phyloP scores from a whole-genome alignment of 176 grass and related monocot species.

The Avena eriantha region DNA sequence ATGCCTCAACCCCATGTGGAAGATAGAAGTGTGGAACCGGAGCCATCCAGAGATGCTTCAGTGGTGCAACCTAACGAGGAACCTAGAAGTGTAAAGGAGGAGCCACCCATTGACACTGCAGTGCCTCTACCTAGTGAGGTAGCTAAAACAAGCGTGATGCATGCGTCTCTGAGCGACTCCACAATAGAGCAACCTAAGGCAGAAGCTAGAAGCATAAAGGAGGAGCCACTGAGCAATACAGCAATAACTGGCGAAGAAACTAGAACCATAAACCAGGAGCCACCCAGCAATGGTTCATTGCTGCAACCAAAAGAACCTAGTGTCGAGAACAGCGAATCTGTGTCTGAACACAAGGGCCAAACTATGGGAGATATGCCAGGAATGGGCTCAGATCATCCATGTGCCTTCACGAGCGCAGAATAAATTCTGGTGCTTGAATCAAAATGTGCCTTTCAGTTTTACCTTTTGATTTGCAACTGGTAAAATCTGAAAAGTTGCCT shows the following conservation, averaged over 20 bases:
- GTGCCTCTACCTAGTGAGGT: neutral
- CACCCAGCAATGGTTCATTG: conserved; percentile 20
- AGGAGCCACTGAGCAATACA: neutral
- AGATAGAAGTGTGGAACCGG: conserved; percentile 11
- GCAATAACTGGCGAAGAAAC: neutral
- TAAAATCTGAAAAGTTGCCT: neutral
- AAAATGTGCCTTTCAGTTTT: neutral
- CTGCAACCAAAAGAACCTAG: conserved; percentile 20
- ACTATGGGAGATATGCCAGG: conserved; percentile 3
- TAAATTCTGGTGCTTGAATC: conserved; percentile 30
- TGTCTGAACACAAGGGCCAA: conserved; percentile 1
- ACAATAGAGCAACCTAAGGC: neutral
- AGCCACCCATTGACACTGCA: neutral
- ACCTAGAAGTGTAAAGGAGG: neutral
- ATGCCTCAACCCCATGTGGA: neutral
- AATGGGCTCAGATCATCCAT: neutral
- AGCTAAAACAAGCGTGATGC: neutral
- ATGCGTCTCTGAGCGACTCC: neutral
- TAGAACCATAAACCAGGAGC: conserved; percentile 5
- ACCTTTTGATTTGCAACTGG: neutral
- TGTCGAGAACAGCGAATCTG: conserved; percentile 22
- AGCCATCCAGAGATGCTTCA: conserved; percentile 14
- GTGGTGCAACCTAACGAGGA: conserved; percentile 2
- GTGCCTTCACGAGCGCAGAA: neutral
- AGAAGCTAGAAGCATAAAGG: conserved; percentile 9